phyloP scores from a whole-genome alignment of 148 eudicot genomes.

The Camellia sinensis region DNA sequence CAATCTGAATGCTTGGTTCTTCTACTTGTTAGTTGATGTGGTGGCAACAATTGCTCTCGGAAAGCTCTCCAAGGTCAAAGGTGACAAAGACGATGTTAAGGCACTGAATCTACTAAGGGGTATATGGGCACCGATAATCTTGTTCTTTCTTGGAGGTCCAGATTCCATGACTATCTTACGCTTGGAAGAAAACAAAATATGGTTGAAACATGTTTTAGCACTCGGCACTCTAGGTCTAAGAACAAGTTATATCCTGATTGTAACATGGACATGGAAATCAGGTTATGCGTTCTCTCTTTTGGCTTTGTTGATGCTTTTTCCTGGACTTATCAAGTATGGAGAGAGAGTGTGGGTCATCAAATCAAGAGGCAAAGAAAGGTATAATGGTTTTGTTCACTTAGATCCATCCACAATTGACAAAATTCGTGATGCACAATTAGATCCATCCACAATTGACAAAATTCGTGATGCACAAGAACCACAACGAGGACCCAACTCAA shows the following conservation, averaged over 20 bases:
- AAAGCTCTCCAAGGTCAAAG: constrained; percentile 13
- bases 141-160: constrained; percentile 10
- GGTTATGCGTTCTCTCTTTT: not conserved
- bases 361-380: not conserved
- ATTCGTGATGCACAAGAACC: not conserved
- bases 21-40: constrained; percentile 9
- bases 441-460: not conserved
- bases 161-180: not conserved
- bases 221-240: not conserved
- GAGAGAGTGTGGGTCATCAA: constrained; percentile 1
- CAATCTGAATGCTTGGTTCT: not conserved
- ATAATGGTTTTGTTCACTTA: not conserved
- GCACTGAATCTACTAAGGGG: not conserved
- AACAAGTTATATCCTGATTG: not conserved
- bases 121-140: constrained; percentile 10
- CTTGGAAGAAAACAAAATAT: not conserved
- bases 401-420: not conserved
- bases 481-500: not conserved
- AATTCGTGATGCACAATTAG: not conserved
- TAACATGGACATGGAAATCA: not conserved
- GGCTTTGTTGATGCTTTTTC: not conserved
- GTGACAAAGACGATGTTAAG: no score
- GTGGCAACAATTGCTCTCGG: constrained; percentile 14
- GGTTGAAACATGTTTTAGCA: constrained; percentile 1
- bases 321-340: constrained; percentile 10